Percentiles rank a stretch among this genome's conserved stretches.
Conservation (phyloP, 805 yeast species). For the Candida vaughaniae region DNA sequence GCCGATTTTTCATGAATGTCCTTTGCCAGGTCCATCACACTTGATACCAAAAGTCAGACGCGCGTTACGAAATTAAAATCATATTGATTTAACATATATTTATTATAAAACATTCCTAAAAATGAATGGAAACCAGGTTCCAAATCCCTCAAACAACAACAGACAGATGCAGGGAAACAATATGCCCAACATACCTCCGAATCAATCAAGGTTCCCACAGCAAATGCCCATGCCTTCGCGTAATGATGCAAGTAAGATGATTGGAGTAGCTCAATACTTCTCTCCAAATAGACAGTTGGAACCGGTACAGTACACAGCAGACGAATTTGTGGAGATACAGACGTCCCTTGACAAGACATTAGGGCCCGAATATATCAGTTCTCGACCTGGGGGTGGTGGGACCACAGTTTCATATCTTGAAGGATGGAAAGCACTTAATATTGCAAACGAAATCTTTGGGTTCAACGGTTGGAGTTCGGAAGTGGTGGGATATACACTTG, state of each 20-base stretch:
- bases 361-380: slow-evolving; percentile 78
- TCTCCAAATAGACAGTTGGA: slow-evolving; percentile 12
- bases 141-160: too few relatives aligned
- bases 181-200: too few relatives aligned
- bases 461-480: slow-evolving; percentile 84
- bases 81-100: too few relatives aligned
- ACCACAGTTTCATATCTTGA: slow-evolving; percentile 69
- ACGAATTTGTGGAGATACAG: slow-evolving; percentile 37
- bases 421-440: slow-evolving; percentile 79
- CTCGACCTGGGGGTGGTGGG: slow-evolving; percentile 74
- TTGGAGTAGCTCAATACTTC: slow-evolving; percentile 9
- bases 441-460: slow-evolving; percentile 81
- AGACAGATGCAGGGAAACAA: too few relatives aligned
- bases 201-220: slow-evolving; percentile 2
- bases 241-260: slow-evolving; percentile 5
- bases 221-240: slow-evolving; percentile 2
- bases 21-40: too few relatives aligned
- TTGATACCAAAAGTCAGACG: too few relatives aligned
- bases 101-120: too few relatives aligned
- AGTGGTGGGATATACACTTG: slow-evolving; percentile 61
- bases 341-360: slow-evolving; percentile 37
- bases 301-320: slow-evolving; percentile 26
- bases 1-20: too few relatives aligned
- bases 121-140: too few relatives aligned
- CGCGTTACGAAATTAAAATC: too few relatives aligned